A percentile compares a stretch with the other conserved stretches of the same genome.
phyloP scores from a whole-genome alignment of 1,139 yeast species.

The Diutina siamensis region DNA sequence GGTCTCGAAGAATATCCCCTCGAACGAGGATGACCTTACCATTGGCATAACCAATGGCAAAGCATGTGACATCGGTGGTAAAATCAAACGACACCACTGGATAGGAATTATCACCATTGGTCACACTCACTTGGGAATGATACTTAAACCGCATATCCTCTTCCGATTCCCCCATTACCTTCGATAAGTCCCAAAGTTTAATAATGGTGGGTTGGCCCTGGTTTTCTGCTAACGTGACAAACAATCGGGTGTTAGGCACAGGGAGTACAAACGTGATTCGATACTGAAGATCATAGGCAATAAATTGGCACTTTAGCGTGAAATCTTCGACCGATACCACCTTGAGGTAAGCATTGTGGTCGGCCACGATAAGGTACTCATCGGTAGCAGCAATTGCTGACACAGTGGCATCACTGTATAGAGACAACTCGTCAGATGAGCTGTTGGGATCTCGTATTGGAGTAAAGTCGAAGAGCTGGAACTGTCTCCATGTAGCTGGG shows the following conservation, averaged over 20 bases:
- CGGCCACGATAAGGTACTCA: conserved; percentile 47
- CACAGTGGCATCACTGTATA: conserved; percentile 72
- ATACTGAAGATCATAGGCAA: conserved; percentile 57
- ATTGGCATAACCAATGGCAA: conserved; percentile 79
- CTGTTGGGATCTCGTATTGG: conserved; percentile 78
- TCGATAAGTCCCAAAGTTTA: conserved; percentile 62
- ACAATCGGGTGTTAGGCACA: conserved; percentile 34
- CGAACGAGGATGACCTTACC: conserved; percentile 75
- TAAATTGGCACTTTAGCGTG: conserved; percentile 35
- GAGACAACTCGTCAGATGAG: conserved; percentile 45
- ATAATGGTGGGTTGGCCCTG: conserved; percentile 59
- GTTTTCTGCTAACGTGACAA: conserved; percentile 65
- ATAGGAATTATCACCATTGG: conserved; percentile 50
- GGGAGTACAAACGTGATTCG: conserved; percentile 44
- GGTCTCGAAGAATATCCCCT: conserved; percentile 79
- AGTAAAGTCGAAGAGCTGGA: conserved; percentile 73
- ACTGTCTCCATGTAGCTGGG: conserved; percentile 65
- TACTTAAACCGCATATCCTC: conserved; percentile 18
- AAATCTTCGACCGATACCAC: conserved; percentile 40
- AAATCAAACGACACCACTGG: conserved; percentile 62
- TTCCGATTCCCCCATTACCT: conserved; percentile 25
- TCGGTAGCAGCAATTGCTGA: conserved; percentile 48
- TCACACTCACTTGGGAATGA: conserved; percentile 22
- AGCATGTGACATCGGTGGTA: conserved; percentile 45
- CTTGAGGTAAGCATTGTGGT: conserved; percentile 42